phyloP scores from a whole-genome alignment of 2,329 filamentous ascomycete species.

The Apiospora hydei region DNA sequence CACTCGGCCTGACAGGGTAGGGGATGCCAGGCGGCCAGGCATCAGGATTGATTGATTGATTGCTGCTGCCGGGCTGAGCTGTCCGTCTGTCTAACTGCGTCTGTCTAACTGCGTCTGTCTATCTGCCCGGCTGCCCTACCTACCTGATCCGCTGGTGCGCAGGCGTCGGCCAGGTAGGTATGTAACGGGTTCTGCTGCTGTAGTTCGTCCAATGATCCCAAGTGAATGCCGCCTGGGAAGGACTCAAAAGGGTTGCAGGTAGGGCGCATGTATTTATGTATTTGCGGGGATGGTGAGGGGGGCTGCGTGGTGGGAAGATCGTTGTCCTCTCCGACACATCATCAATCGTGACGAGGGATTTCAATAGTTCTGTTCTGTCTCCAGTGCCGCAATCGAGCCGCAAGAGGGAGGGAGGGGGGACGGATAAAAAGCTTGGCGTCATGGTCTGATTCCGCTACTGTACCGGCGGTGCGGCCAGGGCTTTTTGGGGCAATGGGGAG shows the following conservation, averaged over 20 bases:
- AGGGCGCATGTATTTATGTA: conserved; percentile 7
- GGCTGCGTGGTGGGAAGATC: background rate
- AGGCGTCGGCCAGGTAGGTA: background rate
- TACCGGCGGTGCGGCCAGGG: background rate
- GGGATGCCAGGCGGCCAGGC: background rate
- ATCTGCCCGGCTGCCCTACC: background rate
- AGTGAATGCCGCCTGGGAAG: background rate
- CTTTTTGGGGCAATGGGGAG: background rate
- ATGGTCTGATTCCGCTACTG: background rate
- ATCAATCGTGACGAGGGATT: background rate
- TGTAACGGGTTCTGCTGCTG: background rate
- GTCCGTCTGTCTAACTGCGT: background rate
- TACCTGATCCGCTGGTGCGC: background rate
- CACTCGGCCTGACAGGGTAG: background rate
- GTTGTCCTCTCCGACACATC: conserved; percentile 4
- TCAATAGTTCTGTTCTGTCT: background rate
- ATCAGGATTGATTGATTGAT: background rate
- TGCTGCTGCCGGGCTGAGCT: background rate
- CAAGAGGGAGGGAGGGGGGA: background rate
- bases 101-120: background rate
- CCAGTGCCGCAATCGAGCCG: background rate
- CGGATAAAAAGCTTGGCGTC: background rate
- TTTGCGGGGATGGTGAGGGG: background rate
- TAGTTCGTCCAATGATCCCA: background rate
- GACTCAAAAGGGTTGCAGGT: background rate